Evolutionary conservation across 371 early-diverging fungal genomes (phyloP).

Genomic region (Haplosporangium sp.): DNA sequence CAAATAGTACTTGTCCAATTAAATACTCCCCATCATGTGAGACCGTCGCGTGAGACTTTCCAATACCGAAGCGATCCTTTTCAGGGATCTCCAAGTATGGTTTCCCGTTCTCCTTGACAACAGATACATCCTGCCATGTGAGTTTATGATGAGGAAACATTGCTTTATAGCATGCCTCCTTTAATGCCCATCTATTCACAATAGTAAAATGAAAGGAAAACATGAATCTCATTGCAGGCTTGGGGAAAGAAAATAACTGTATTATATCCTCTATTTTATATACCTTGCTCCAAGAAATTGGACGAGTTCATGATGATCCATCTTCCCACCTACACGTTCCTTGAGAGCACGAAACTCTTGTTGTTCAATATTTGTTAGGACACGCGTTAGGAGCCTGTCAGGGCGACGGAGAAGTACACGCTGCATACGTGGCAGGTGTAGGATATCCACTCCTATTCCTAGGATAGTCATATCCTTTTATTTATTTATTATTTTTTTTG

Average conservation of each 20-base stretch:
- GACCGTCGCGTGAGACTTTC: constrained; percentile 64
- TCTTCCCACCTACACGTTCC: constrained; percentile 1
- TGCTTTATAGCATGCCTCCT: constrained; percentile 79
- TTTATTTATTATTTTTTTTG: too few relatives aligned
- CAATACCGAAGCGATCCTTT: constrained; percentile 45
- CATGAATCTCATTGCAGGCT: too few relatives aligned
- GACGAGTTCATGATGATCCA: constrained; percentile 19
- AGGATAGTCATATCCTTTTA: constrained; percentile 58
- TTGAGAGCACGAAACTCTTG: constrained; percentile 17
- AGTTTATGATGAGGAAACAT: constrained; percentile 66
- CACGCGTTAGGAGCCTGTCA: constrained; percentile 33
- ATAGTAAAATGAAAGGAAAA: not conserved
- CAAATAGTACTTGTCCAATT: constrained; percentile 72
- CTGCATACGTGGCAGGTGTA: constrained; percentile 57
- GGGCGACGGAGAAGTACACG: constrained; percentile 21
- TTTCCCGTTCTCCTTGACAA: constrained; percentile 64
- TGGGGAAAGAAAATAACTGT: not conserved
- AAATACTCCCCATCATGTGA: constrained; percentile 78
- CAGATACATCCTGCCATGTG: constrained; percentile 75
- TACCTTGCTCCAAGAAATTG: constrained; percentile 32
- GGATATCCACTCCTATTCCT: constrained; percentile 71
- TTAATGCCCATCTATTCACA: constrained; percentile 69
- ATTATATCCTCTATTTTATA: not conserved
- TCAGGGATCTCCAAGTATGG: constrained; percentile 60
- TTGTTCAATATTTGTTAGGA: constrained; percentile 41